Base-by-base conservation (phyloP, 208 protist genomes). In the Acanthamoeba castellanii region DNA sequence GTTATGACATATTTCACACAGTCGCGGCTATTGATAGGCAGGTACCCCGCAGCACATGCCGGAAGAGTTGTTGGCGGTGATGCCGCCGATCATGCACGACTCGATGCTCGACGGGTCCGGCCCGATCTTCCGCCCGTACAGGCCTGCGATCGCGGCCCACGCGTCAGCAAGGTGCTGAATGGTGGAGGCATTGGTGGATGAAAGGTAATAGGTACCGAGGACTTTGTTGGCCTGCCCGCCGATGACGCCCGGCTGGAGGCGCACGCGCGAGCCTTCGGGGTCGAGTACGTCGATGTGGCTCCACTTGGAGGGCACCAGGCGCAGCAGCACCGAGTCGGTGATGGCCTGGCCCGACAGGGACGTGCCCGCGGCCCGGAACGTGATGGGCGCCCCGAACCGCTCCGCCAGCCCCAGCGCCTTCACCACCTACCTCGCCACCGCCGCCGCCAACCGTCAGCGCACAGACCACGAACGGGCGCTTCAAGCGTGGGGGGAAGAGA, bases 61-160 rank as follows among this genome's bases (percentile, higher is more conserved):
- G 11, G 87, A 95, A 13, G 95, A 96, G 93, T 97, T 97, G 94
- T 97, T 97, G 42, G 95, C 91, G 25, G 95, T 91, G 68, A 97
- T 96, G n/a, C 96, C 96, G 27, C 96, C 96, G 30, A 97, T 97
- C 96, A 96, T 97, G 84, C 96, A 97, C 6, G 94, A 96, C 3
- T 96, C 92, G 82, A 97, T 96, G 22, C 93, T 96, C 25, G 96
- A 95, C 4, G 96, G 96, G 57, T 97, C 96, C 4, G 96, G 96
- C 13, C 96, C 96, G 25, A 97, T 94, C 94, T 97, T 97, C 32
- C 81, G 8, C 13, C 68, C 68, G 59, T 93, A 93, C 13, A 72
- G 13, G 3, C 45, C 68, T 81, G 68, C 13, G 27, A n/a, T 8
- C 59, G 59, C 22, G 59, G 22, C n/a, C n/a, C n/a, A n/a, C 13